Evolutionary conservation across 1,284 basidiomycete genomes (phyloP).

Genomic region (Lentinula novae-zelandiae): DNA sequence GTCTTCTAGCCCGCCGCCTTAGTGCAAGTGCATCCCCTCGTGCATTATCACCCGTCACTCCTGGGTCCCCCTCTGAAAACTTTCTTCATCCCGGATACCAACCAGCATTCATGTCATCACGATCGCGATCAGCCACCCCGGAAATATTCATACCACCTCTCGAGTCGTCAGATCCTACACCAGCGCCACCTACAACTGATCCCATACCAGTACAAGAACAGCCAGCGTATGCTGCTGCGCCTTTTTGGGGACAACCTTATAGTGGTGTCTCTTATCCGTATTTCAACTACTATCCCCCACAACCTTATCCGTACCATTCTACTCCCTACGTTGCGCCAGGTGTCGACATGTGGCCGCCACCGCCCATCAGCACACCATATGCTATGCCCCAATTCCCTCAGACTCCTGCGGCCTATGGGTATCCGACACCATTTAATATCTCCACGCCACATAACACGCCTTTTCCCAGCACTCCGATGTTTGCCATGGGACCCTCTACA

Average conservation of each 20-base stretch:
- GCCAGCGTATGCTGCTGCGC: not conserved
- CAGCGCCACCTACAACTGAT: not conserved
- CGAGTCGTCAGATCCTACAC: not conserved
- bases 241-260: constrained; percentile 4
- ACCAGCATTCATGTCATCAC: not conserved
- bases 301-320: constrained; percentile 1
- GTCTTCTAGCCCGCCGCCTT: not conserved
- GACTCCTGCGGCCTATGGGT: not conserved
- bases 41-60: not conserved
- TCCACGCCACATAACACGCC: constrained; percentile 11
- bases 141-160: constrained; percentile 12
- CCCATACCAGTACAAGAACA: constrained; percentile 7
- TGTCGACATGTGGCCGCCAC: not conserved
- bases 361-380: not conserved
- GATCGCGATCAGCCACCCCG: constrained; percentile 2
- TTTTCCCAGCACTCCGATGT: constrained; percentile 4
- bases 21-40: not conserved
- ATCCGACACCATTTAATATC: constrained; percentile 4
- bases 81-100: not conserved
- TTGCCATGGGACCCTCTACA: constrained; percentile 2
- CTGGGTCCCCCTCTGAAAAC: not conserved
- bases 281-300: constrained; percentile 9
- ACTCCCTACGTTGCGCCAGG: not conserved
- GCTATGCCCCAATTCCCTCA: not conserved
- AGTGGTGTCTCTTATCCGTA: constrained; percentile 1